These are phyloP conservation scores for Trypanosoma melophagium DNA, from an alignment of 208 protist genomes.

Conservation along the genomic window DNA sequence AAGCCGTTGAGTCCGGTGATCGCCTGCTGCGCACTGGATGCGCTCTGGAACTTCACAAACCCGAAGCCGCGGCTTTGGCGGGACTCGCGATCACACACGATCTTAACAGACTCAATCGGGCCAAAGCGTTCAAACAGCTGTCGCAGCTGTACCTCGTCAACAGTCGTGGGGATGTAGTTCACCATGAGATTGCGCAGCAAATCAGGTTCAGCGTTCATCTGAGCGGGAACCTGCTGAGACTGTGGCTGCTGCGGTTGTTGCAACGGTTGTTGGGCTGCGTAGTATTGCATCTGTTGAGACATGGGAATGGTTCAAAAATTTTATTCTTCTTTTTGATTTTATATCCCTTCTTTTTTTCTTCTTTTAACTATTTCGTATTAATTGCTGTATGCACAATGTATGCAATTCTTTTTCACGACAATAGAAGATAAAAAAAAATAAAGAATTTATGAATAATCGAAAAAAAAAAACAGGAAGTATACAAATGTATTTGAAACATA, in stretches of 20 bases:
- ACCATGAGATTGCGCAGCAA: constrained; percentile 86
- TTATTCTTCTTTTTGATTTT: constrained; percentile 14
- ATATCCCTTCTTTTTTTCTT: constrained; percentile 7
- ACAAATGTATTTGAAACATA: background rate
- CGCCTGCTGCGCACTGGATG: constrained; percentile 70
- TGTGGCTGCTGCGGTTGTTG: constrained; percentile 33
- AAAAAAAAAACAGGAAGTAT: background rate
- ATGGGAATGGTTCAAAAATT: constrained; percentile 24
- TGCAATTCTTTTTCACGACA: background rate
- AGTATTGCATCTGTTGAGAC: constrained; percentile 46
- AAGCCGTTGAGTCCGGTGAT: constrained; percentile 83
- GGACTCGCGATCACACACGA: constrained; percentile 85
- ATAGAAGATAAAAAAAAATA: constrained; percentile 3
- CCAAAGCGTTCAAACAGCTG: constrained; percentile 85
- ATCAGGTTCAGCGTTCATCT: constrained; percentile 65
- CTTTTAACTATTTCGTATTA: background rate
- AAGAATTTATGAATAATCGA: background rate
- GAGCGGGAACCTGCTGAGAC: constrained; percentile 36
- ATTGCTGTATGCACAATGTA: background rate
- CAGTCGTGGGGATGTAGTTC: constrained; percentile 88
- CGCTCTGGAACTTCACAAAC: constrained; percentile 88
- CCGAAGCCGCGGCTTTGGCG: constrained; percentile 87
- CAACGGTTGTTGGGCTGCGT: constrained; percentile 19
- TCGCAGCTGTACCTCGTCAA: constrained; percentile 81
- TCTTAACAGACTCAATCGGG: constrained; percentile 86